Conservation (phyloP, 1,284 basidiomycete genomes). For the Leccinum glutinopallens region DNA sequence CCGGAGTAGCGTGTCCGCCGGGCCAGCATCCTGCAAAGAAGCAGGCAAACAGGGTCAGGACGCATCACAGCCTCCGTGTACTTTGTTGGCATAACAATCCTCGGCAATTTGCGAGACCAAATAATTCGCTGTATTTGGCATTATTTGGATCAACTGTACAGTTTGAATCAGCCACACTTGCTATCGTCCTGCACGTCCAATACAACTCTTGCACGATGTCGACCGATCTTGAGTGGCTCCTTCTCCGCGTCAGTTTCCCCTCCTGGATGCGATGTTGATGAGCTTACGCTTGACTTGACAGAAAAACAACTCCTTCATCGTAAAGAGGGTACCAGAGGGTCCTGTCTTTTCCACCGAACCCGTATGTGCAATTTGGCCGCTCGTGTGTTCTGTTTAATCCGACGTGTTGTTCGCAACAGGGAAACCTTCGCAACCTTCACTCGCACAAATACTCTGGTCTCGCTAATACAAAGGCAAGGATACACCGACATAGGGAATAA, state of each 20-base stretch:
- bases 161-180: conserved; percentile 35
- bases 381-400: neutral
- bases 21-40: conserved; percentile 82
- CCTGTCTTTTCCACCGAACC: conserved; percentile 83
- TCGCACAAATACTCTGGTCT: conserved; percentile 90
- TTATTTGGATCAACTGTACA: conserved; percentile 36
- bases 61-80: no score
- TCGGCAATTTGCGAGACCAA: neutral
- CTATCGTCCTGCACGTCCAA: conserved; percentile 35
- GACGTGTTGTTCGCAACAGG: conserved; percentile 46
- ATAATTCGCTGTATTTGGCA: conserved; percentile 20
- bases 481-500: neutral
- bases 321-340: conserved; percentile 73
- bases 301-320: conserved; percentile 85
- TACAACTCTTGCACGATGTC: conserved; percentile 58
- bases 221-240: conserved; percentile 87
- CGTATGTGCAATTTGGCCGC: conserved; percentile 48
- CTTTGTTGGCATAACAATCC: no score
- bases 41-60: conserved; percentile 71
- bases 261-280: neutral
- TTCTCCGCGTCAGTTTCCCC: conserved; percentile 67
- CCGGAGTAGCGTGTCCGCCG: conserved; percentile 52
- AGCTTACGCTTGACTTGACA: conserved; percentile 31
- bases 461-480: conserved; percentile 75
- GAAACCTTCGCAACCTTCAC: conserved; percentile 85